These are phyloP conservation scores for Barbarea vulgaris DNA, from an alignment of 345 rosid genomes.

Conservation along the genomic window DNA sequence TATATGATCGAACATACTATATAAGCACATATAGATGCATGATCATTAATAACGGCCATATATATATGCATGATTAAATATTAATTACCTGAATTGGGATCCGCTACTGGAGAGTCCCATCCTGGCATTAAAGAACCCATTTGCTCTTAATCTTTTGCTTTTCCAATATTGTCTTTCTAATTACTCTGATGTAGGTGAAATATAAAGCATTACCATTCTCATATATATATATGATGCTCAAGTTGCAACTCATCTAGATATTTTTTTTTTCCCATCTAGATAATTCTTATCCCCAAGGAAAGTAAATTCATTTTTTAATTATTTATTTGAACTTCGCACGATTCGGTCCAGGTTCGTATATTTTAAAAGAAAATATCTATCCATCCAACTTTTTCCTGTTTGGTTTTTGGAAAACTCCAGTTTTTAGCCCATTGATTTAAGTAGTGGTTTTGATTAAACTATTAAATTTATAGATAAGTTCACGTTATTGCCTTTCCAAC, in stretches of 20 bases:
- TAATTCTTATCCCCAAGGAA: conserved; percentile 18
- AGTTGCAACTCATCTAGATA: conserved; percentile 13
- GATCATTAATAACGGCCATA: too few species aligned
- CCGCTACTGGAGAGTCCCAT: conserved; percentile 71
- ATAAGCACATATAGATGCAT: background rate
- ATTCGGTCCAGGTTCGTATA: conserved; percentile 15
- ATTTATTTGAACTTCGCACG: background rate
- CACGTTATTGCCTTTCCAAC: background rate
- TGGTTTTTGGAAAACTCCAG: background rate
- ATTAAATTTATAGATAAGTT: background rate
- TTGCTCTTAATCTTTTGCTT: conserved; percentile 21
- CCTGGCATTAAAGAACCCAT: conserved; percentile 99
- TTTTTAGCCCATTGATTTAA: conserved; percentile 28
- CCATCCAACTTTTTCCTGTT: background rate
- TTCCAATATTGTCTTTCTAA: background rate
- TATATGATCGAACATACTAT: background rate
- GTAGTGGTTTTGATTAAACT: conserved; percentile 10
- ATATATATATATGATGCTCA: conserved; percentile 24
- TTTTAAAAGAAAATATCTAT: background rate
- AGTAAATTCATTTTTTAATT: background rate
- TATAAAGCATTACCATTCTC: background rate
- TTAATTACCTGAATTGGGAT: conserved; percentile 56
- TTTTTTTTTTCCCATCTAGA: background rate
- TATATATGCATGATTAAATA: background rate
- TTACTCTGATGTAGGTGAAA: background rate